Evolutionary conservation across 345 rosid species (phyloP).

Genomic region (Linum lewisii): DNA sequence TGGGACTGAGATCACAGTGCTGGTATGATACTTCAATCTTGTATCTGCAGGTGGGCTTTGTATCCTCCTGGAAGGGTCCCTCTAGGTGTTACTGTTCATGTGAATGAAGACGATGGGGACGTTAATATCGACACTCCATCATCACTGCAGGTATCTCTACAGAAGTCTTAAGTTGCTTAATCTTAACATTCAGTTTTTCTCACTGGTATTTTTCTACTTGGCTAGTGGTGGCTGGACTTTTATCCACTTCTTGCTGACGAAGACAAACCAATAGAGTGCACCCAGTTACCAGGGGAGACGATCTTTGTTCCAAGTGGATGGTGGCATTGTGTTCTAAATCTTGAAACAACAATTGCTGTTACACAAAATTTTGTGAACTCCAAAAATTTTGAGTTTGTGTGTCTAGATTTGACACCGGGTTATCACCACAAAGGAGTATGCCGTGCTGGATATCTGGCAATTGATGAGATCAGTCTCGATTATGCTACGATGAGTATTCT

Average conservation of each 20-base stretch:
- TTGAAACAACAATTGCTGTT: constrained; percentile 84
- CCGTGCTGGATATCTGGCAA: constrained; percentile 86
- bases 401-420: constrained; percentile 96
- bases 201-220: constrained; percentile 7
- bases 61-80: constrained; percentile 99
- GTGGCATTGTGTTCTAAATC: constrained; percentile 96
- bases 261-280: constrained; percentile 91
- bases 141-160: constrained; percentile 66
- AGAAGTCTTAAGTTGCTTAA: constrained; percentile 13
- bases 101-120: constrained; percentile 92
- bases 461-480: constrained; percentile 41
- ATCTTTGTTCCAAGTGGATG: constrained; percentile 95
- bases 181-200: constrained; percentile 5
- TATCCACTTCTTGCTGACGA: constrained; percentile 86
- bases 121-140: constrained; percentile 81
- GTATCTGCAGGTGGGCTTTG: constrained; percentile 76
- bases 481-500: constrained; percentile 24
- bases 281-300: constrained; percentile 86
- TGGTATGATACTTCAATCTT: constrained; percentile 7
- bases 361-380: constrained; percentile 87
- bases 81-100: constrained; percentile 90
- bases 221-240: constrained; percentile 94
- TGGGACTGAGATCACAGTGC: neutral
- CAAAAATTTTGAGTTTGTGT: constrained; percentile 75
- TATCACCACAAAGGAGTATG: constrained; percentile 88